These are phyloP conservation scores for Asterella californica DNA, from an alignment of 225 moss, liverwort and hornwort genomes.

Conservation along the genomic window DNA sequence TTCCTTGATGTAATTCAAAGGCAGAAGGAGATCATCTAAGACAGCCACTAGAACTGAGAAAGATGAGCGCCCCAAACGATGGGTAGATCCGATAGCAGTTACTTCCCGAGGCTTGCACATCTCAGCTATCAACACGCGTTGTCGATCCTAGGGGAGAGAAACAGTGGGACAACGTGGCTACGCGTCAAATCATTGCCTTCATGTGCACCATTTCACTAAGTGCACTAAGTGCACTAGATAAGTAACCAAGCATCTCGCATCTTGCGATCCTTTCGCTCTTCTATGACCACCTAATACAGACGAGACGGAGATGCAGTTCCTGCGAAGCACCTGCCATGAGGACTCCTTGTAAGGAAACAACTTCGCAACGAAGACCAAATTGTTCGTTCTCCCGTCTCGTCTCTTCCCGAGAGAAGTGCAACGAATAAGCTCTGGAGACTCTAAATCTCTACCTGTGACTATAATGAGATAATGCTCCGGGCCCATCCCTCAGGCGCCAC, in stretches of 20 bases:
- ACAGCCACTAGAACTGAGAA: background rate
- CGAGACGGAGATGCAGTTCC: background rate
- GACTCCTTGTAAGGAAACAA: background rate
- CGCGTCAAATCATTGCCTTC: background rate
- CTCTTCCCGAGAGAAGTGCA: background rate
- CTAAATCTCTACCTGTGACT: background rate
- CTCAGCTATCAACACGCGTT: background rate
- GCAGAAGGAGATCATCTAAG: background rate
- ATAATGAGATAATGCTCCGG: background rate
- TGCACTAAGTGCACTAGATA: background rate
- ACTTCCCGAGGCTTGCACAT: background rate
- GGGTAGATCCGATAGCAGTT: background rate
- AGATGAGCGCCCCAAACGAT: background rate
- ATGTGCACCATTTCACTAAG: background rate
- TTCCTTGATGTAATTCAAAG: background rate
- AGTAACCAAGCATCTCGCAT: background rate
- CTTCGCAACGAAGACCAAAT: no score
- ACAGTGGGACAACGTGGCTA: background rate
- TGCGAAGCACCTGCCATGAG: background rate
- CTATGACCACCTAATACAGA: background rate
- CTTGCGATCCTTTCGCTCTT: background rate
- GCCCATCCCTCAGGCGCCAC: background rate
- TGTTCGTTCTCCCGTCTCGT: background rate
- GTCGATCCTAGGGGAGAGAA: background rate
- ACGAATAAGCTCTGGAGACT: background rate